Evolutionary conservation across 169 alveolate species (phyloP), one percentile per base, ranked within the genome.

Genomic region (Cryptosporidium felis): DNA sequence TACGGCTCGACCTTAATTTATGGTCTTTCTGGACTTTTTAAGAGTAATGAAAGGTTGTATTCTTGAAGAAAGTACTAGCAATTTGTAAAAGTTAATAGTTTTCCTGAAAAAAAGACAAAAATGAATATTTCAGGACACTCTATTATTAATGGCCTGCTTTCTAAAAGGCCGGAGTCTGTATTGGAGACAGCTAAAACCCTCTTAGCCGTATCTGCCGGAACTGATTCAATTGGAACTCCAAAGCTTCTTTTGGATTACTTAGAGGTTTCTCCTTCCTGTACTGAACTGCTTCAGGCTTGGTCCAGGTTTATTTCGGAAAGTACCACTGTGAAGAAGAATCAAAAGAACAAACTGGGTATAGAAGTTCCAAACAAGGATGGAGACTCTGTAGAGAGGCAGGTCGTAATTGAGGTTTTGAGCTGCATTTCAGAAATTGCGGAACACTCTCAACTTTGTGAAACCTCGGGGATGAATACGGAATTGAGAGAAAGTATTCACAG

Each of bases 281-380:
- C 21, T 14, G 85, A 74, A 0, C 46, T 74, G 23, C 61, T 74
- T 9, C 65, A 74, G 8, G 61, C 28, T 21, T 74, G 85, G 85
- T 74, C 85, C 34, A 74, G 28, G 38, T 38, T 53, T 34, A 21
- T 74, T 9, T 3, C 30, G 12, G 85, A 74, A 38, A 74, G 67
- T 53, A 74, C 58, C 21, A 40, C 85, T 12, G 46, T 26, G 8
- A 56, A 23, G 5, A 74, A 74, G 18, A 74, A 53, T n/a, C n/a
- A n/a, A 3, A 14, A 30, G 5, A 32, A 30, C 18, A 10, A 28
- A 23, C 10, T 32, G 6, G 49, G 14, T 9, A 74, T 38, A 16
- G 56, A 41, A 0, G 4, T 1, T 16, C n/a, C n/a, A 34, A 12
- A 56, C 30, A 21, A 44, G 14, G 32, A 66, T 30, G 63, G 44